Base-by-base conservation (phyloP, 2,329 filamentous ascomycete species). In the Dothistroma pini region DNA sequence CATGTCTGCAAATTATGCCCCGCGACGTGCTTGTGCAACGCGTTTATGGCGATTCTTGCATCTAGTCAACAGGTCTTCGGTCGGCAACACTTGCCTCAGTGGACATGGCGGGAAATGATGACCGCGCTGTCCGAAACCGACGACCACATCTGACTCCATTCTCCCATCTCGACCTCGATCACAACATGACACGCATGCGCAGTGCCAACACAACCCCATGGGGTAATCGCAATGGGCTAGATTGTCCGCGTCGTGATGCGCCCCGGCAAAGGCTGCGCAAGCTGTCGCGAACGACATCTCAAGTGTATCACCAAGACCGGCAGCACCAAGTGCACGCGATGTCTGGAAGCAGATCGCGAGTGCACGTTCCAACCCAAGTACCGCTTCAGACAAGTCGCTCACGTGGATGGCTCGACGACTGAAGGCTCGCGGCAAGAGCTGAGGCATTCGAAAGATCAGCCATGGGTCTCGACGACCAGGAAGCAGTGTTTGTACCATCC, bases 311-410 rank as follows among this genome's bases (percentile, higher is more conserved):
- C 61, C 3, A 60, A 66, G 41, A 31, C 61, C 14, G 66, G 63
- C 22, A 60, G 58, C 21, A 25, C 52, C 19, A 34, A 56, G 12
- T 70, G 68, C 55, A 62, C 59, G 21, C 54, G 66, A 29, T 70
- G 68, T 51, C 49, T 64, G 12, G 65, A 70, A 44, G 55, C 56
- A 22, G 58, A 60, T 34, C 56, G 63, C 4, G 54, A 56, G 10
- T 70, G 68, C 49, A 54, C 61, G 11, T 70, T 68, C 38, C 62
- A 61, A 14, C 64, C 68, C 5, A 66, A 63, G 48, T 66, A 61
- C 53, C 63, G 65, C 11, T 70, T 68, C 54, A 64, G 60, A 48
- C 58, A 61, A 34, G 66, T 68, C n/a, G 44, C 56, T 11, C 50
- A 64, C 51, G 63, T 68, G 49, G 66, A 68, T 56, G 49, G 29